Base-by-base conservation (phyloP, 116 monocot genomes). In the Iris pallida region DNA sequence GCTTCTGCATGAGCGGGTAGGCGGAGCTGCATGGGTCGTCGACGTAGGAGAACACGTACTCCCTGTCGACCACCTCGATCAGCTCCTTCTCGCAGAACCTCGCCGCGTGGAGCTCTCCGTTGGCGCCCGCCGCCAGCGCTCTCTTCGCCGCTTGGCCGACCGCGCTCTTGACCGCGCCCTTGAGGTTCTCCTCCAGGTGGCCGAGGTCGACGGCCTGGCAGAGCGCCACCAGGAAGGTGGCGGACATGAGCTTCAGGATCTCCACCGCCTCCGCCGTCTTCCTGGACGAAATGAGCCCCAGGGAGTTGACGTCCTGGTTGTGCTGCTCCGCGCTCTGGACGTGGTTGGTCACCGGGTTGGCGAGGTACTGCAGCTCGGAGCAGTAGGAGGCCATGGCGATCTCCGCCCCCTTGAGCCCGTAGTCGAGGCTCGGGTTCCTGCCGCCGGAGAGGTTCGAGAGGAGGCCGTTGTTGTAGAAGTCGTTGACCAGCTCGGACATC, bases 381-480 rank as follows among this genome's bases (percentile, higher is more conserved):
- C 89, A 89, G 78, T 93, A 93, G 49, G 89, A 44, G 0, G 89
- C 93, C 89, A 93, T 93, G 16, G 93, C 89, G n/a, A 93, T 82
- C 84, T 93, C 93, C 1, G 86, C 89, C 3, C 93, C 89, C 53
- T 93, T 93, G 73, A 93, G 86, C 4, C 93, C 93, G 64, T 93
- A 93, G 62, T 91, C 91, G 74, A 91, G 45, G 75, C 87, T 85
- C 18, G 91, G 91, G 68, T 91, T 82, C 14, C 84, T 63, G 6
- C 87, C 81, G 4, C 77, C 88, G 11, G 85, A 71, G 30, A 94
- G 81, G 74, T 94, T 90, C 8, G 94, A 94, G 0, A 87, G 90
- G 40, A 94, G 71, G 6, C 94, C 94, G 42, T 94, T 88, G 94
- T 85, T 94, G 90, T 90, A 94, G 70, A 85, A 94, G 66, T 94